These are phyloP conservation scores for Fraxinus dipetala DNA, from an alignment of 305 asterid species.

Conservation along the genomic window DNA sequence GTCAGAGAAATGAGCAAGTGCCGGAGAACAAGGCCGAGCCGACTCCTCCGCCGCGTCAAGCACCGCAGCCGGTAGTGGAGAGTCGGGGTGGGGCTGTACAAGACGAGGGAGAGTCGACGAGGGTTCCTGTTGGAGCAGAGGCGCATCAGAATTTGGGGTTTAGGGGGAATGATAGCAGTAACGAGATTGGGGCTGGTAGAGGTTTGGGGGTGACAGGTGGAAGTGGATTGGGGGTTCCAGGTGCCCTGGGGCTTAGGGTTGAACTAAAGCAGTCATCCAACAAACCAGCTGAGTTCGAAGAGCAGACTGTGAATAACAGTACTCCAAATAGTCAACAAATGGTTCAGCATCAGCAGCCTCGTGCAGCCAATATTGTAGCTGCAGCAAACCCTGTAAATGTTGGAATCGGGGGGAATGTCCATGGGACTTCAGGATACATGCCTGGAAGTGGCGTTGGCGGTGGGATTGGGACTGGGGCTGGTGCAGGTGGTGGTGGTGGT, in stretches of 20 bases:
- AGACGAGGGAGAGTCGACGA: constrained; percentile 36
- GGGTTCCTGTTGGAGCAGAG: constrained; percentile 38
- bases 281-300: constrained; percentile 37
- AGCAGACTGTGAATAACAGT: constrained; percentile 27
- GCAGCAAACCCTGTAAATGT: constrained; percentile 21
- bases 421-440: constrained; percentile 38
- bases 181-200: constrained; percentile 37
- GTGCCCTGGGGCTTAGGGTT: constrained; percentile 47
- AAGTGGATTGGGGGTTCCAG: constrained; percentile 23
- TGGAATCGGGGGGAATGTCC: constrained; percentile 37
- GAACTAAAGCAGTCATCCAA: constrained; percentile 47
- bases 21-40: constrained; percentile 31
- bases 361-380: constrained; percentile 24
- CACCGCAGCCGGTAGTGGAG: constrained; percentile 31
- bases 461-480: constrained; percentile 17
- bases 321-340: constrained; percentile 36
- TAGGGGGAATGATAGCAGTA: constrained; percentile 21
- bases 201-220: constrained; percentile 36
- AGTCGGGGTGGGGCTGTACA: constrained; percentile 27
- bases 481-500: constrained; percentile 27
- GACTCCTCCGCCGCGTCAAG: constrained; percentile 24
- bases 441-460: constrained; percentile 33
- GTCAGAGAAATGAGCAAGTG: constrained; percentile 36
- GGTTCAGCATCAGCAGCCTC: constrained; percentile 40
- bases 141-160: constrained; percentile 48